phyloP scores from a whole-genome alignment of 768 basidiomycete genomes.

The Pisolithus sp. region DNA sequence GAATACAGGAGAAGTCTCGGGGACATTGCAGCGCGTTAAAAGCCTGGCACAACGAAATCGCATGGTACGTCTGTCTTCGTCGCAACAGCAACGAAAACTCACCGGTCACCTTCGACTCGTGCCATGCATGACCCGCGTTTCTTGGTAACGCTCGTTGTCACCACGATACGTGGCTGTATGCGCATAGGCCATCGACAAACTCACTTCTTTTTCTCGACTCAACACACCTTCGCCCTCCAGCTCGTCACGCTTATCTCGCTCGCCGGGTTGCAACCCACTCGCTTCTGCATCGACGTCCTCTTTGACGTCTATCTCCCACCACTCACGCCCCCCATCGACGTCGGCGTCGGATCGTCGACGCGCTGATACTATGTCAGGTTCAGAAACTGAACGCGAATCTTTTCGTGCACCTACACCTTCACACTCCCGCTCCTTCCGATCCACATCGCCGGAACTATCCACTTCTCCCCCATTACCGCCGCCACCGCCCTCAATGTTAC shows the following conservation, averaged over 20 bases:
- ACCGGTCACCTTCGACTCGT: constrained; percentile 9
- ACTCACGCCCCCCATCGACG: constrained; percentile 30
- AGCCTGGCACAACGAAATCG: constrained; percentile 68
- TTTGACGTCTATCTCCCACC: constrained; percentile 33
- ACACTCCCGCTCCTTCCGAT: constrained; percentile 25
- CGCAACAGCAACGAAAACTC: constrained; percentile 14
- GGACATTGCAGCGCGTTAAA: constrained; percentile 61
- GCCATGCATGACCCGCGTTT: constrained; percentile 13
- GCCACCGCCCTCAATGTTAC: too few species aligned
- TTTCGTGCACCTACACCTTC: constrained; percentile 28
- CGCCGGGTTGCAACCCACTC: constrained; percentile 24
- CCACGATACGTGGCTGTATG: constrained; percentile 15
- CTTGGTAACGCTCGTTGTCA: constrained; percentile 25
- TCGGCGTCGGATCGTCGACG: constrained; percentile 21
- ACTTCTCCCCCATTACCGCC: constrained; percentile 30
- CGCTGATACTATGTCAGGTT: constrained; percentile 53
- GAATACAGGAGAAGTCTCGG: constrained; percentile 45
- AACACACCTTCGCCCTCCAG: constrained; percentile 49
- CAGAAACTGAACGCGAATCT: constrained; percentile 76
- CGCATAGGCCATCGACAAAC: constrained; percentile 60
- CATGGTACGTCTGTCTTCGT: constrained; percentile 44
- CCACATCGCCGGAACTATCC: constrained; percentile 34
- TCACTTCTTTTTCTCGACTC: constrained; percentile 51
- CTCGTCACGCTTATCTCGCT: constrained; percentile 32
- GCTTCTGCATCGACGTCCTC: constrained; percentile 24